These are phyloP conservation scores for Pisolithus sp. DNA, from an alignment of 768 basidiomycete genomes.

Conservation along the genomic window DNA sequence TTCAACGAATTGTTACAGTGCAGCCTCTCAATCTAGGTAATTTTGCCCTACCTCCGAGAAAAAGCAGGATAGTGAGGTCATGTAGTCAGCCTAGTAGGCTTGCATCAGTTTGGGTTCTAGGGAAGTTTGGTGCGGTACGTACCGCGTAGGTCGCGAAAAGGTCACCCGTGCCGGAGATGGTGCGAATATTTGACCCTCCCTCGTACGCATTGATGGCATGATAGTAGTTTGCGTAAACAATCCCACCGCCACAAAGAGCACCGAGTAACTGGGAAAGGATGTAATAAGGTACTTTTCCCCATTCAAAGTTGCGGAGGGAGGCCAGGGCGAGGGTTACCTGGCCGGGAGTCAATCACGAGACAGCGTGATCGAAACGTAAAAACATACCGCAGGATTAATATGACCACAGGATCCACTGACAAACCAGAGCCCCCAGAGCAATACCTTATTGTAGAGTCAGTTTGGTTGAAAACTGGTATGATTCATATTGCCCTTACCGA, in stretches of 20 bases:
- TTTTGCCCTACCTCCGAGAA: slow-evolving; percentile 35
- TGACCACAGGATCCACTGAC: slow-evolving; percentile 67
- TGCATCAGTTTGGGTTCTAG: slow-evolving; percentile 6
- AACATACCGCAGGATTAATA: slow-evolving; percentile 61
- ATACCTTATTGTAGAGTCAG: slow-evolving; percentile 30
- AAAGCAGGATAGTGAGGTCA: slow-evolving; percentile 40
- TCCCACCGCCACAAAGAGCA: slow-evolving; percentile 48
- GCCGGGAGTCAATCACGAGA: slow-evolving; percentile 1
- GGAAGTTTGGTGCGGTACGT: slow-evolving; percentile 12
- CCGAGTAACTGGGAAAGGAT: slow-evolving; percentile 60
- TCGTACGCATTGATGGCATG: slow-evolving; percentile 63
- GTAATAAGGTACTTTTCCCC: slow-evolving; percentile 72
- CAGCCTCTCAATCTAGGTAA: not conserved
- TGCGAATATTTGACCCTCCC: slow-evolving; percentile 49
- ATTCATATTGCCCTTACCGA: slow-evolving; percentile 15
- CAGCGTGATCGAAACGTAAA: not conserved
- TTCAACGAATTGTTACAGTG: not conserved
- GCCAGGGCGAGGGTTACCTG: slow-evolving; percentile 69
- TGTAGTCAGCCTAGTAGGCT: slow-evolving; percentile 31
- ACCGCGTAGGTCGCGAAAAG: slow-evolving; percentile 62
- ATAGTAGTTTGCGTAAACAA: slow-evolving; percentile 59
- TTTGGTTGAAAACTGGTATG: not conserved
- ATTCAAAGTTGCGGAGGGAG: slow-evolving; percentile 66
- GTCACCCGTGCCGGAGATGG: slow-evolving; percentile 47
- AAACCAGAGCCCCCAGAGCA: slow-evolving; percentile 63